phyloP scores from a whole-genome alignment of 108 stramenopile species.

The Epithemia pelagica region DNA sequence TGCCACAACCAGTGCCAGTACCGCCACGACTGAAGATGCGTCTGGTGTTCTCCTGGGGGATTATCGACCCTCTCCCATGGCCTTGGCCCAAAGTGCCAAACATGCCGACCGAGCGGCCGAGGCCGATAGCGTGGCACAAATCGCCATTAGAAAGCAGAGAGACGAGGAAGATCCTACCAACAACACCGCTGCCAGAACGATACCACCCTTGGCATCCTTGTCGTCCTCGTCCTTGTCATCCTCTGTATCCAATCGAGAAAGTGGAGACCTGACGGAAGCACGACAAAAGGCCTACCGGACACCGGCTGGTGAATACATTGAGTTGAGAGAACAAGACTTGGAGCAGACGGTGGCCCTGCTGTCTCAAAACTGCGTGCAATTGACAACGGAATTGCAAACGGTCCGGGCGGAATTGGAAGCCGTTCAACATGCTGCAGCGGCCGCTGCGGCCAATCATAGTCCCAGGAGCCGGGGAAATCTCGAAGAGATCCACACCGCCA shows the following conservation, averaged over 20 bases:
- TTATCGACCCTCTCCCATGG: slow-evolving; percentile 25
- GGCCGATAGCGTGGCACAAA: too few relatives aligned
- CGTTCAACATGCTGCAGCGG: slow-evolving; percentile 30
- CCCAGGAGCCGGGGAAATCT: slow-evolving; percentile 53
- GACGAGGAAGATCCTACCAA: neutral
- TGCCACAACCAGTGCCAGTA: too few relatives aligned
- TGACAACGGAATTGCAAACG: slow-evolving; percentile 69
- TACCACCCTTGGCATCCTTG: too few relatives aligned
- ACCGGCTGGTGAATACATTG: slow-evolving; percentile 55
- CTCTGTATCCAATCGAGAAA: neutral
- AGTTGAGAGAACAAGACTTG: slow-evolving; percentile 62
- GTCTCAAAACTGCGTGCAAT: slow-evolving; percentile 60
- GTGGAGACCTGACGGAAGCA: slow-evolving; percentile 3
- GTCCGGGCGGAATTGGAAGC: slow-evolving; percentile 77
- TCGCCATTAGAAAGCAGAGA: too few relatives aligned
- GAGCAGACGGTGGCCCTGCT: slow-evolving; percentile 58
- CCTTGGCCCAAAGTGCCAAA: slow-evolving; percentile 7
- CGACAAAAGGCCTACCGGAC: slow-evolving; percentile 62
- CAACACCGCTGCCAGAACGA: neutral
- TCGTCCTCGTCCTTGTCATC: too few relatives aligned
- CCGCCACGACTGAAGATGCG: too few relatives aligned
- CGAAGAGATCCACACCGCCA: slow-evolving; percentile 16
- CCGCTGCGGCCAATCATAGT: slow-evolving; percentile 33
- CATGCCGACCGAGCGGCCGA: neutral
- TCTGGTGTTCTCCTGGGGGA: too few relatives aligned